Conservation (phyloP, 2,329 filamentous ascomycete species). For the Paramyrothecium roridum region DNA sequence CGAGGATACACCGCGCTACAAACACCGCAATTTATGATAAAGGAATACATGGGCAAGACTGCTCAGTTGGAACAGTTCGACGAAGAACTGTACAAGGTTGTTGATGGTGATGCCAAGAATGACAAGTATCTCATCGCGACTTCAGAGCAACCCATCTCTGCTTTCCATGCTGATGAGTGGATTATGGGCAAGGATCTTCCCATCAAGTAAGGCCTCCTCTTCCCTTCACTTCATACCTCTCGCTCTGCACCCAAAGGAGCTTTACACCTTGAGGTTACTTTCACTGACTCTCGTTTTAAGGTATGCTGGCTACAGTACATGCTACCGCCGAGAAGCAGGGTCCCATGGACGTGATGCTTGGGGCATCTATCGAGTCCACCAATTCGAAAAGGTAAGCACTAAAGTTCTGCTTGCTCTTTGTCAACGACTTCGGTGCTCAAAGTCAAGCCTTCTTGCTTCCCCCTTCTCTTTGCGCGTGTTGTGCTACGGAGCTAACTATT, state of each 20-base stretch:
- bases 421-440: background rate
- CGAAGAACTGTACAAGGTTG: constrained; percentile 96
- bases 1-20: constrained; percentile 82
- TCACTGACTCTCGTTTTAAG: constrained; percentile 47
- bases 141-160: constrained; percentile 92
- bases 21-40: constrained; percentile 91
- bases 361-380: constrained; percentile 97
- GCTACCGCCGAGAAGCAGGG: constrained; percentile 93
- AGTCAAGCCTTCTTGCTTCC: background rate
- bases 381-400: constrained; percentile 83
- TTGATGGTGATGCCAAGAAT: constrained; percentile 78
- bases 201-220: constrained; percentile 59
- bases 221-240: background rate
- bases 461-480: background rate
- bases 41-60: constrained; percentile 96
- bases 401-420: background rate
- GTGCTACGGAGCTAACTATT: constrained; percentile 3
- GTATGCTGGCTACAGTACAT: constrained; percentile 89
- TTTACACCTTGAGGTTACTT: background rate
- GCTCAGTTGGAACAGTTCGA: constrained; percentile 97
- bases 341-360: constrained; percentile 85
- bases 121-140: constrained; percentile 82
- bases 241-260: background rate
- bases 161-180: constrained; percentile 93
- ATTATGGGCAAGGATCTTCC: constrained; percentile 79